Conservation (phyloP, 768 basidiomycete species). For the Rhizopogon sp. region DNA sequence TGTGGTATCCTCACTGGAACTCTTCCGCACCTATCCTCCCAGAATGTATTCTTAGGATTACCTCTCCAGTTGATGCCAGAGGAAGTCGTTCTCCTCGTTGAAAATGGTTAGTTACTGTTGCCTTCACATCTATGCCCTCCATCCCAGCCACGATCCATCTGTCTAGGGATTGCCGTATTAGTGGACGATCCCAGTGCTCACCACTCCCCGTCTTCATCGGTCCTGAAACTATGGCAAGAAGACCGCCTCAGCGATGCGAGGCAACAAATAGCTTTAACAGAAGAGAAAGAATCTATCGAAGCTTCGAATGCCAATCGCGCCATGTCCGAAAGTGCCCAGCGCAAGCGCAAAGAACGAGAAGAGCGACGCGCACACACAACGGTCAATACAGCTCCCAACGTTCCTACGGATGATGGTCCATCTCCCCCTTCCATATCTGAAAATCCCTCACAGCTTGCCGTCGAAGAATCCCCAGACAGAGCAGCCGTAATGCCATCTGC, state of each 20-base stretch:
- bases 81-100: constrained; percentile 84
- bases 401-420: constrained; percentile 11
- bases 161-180: constrained; percentile 69
- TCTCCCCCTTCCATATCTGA: background rate
- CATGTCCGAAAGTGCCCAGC: constrained; percentile 57
- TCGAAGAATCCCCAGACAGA: background rate
- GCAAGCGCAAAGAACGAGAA: constrained; percentile 71
- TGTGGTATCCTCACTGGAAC: constrained; percentile 88
- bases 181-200: constrained; percentile 67
- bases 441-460: constrained; percentile 1
- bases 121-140: background rate
- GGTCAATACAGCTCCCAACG: constrained; percentile 16
- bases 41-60: constrained; percentile 94
- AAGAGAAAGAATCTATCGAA: constrained; percentile 46
- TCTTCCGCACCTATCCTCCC: constrained; percentile 90
- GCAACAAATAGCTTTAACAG: constrained; percentile 44
- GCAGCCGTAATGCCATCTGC: constrained; percentile 9
- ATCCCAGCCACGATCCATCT: background rate
- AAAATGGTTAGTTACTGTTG: constrained; percentile 52
- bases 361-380: constrained; percentile 28
- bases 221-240: constrained; percentile 50
- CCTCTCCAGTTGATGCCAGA: constrained; percentile 87
- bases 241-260: constrained; percentile 41
- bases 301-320: constrained; percentile 32
- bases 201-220: constrained; percentile 38